Evolutionary conservation across 2,329 filamentous ascomycete species (phyloP).

Genomic region (Thielaviopsis populi): DNA sequence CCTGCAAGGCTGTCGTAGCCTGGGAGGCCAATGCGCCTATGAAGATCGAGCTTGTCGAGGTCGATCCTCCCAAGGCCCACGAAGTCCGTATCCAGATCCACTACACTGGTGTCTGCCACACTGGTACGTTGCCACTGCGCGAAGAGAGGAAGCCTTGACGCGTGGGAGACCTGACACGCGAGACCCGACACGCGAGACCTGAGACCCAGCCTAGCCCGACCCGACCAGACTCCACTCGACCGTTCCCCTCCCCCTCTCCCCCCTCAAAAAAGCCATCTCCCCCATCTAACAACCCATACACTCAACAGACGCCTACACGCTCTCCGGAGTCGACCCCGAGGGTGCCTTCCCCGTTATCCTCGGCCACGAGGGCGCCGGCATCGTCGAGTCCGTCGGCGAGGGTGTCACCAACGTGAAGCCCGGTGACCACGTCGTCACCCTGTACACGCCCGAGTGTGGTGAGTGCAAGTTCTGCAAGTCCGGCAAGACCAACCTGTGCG

Average conservation of each 20-base stretch:
- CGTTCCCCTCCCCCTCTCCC: too few relatives aligned
- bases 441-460: conserved; percentile 89
- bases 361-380: conserved; percentile 80
- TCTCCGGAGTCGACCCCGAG: conserved; percentile 94
- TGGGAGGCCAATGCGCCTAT: conserved; percentile 93
- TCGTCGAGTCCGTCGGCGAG: conserved; percentile 87
- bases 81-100: conserved; percentile 95
- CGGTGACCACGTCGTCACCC: conserved; percentile 79
- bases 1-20: conserved; percentile 92
- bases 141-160: too few relatives aligned
- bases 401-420: conserved; percentile 89
- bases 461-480: conserved; percentile 99
- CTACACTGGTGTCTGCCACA: conserved; percentile 98
- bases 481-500: conserved; percentile 97
- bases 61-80: conserved; percentile 72
- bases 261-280: too few relatives aligned
- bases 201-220: too few relatives aligned
- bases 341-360: conserved; percentile 81
- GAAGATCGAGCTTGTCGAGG: conserved; percentile 81
- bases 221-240: too few relatives aligned
- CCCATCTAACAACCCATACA: neutral
- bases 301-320: conserved; percentile 70
- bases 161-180: too few relatives aligned
- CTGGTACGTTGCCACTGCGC: conserved; percentile 51
- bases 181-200: too few relatives aligned